Percentiles rank a stretch among this genome's conserved stretches.
phyloP scores from a whole-genome alignment of 768 basidiomycete species.

The Roridomyces roridus region DNA sequence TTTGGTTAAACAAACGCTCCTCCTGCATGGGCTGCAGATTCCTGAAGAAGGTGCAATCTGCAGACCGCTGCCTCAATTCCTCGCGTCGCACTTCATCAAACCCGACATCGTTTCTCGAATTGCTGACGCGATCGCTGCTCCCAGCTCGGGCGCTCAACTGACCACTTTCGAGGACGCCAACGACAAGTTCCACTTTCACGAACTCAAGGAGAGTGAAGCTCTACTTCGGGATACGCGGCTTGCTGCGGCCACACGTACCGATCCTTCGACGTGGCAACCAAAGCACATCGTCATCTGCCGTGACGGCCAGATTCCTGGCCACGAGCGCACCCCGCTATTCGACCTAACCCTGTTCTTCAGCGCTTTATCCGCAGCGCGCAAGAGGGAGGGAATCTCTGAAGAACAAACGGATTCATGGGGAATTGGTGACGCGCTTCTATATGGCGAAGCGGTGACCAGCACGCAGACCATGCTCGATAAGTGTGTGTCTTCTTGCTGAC shows the following conservation, averaged over 20 bases:
- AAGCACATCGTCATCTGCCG: conserved; percentile 62
- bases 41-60: conserved; percentile 44
- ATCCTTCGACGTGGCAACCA: conserved; percentile 45
- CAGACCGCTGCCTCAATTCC: conserved; percentile 65
- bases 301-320: conserved; percentile 53
- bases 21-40: conserved; percentile 44
- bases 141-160: conserved; percentile 34
- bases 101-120: conserved; percentile 46
- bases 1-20: conserved; percentile 40
- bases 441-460: conserved; percentile 90
- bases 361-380: conserved; percentile 47
- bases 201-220: conserved; percentile 36
- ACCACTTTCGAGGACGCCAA: conserved; percentile 64
- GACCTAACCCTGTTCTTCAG: conserved; percentile 66
- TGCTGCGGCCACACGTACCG: conserved; percentile 26
- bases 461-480: conserved; percentile 95
- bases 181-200: conserved; percentile 73
- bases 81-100: conserved; percentile 52
- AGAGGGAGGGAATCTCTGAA: conserved; percentile 29
- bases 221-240: conserved; percentile 34
- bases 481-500: conserved; percentile 51
- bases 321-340: conserved; percentile 74
- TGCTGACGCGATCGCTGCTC: conserved; percentile 42
- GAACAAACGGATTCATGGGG: conserved; percentile 47
- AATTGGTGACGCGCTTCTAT: conserved; percentile 80